Conservation (phyloP, 257 asterid species). For the Nicotiana sylvestris region DNA sequence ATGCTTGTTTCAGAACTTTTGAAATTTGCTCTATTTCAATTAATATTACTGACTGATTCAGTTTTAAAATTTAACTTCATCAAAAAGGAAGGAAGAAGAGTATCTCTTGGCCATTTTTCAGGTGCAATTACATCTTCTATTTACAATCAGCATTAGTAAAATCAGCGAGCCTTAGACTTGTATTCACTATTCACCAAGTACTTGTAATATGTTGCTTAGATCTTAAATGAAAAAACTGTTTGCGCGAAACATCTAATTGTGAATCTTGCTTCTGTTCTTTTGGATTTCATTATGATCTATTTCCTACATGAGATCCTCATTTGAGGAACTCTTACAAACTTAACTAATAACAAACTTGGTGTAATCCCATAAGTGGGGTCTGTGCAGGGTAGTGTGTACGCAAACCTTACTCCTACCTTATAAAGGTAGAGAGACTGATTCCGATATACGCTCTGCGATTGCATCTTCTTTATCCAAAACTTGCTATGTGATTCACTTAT, state of each 20-base stretch:
- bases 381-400: too few species aligned
- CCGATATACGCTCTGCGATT: too few species aligned
- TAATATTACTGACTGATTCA: too few species aligned
- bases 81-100: not conserved
- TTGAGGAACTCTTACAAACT: not conserved
- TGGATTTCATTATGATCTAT: not conserved
- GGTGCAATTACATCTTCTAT: not conserved
- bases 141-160: not conserved
- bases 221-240: not conserved
- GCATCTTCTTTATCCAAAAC: not conserved
- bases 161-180: not conserved
- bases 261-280: not conserved
- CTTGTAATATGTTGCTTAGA: not conserved
- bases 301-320: not conserved
- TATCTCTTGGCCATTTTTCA: not conserved
- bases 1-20: too few species aligned
- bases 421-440: too few species aligned
- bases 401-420: too few species aligned
- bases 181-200: too few species aligned
- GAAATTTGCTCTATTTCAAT: too few species aligned
- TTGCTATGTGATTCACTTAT: not conserved
- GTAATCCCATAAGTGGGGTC: too few species aligned
- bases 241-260: not conserved
- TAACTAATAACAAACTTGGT: too few species aligned
- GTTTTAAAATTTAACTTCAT: too few species aligned